These are phyloP conservation scores for Hibiscus trionum DNA, from an alignment of 345 rosid species.

Conservation along the genomic window DNA sequence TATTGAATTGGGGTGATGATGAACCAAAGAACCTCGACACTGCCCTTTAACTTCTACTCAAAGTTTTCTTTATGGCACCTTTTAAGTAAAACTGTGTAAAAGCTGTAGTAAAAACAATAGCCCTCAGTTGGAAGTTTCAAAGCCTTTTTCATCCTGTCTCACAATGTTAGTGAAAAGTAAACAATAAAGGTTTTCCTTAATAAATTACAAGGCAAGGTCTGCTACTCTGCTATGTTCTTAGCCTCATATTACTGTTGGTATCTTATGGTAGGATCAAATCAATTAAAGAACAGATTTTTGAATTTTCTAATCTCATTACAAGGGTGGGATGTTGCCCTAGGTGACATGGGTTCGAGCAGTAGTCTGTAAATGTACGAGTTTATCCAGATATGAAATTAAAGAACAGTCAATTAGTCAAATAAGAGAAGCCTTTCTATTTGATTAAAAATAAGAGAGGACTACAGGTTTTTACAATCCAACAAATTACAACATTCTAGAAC, in stretches of 20 bases:
- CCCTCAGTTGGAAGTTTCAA: not conserved
- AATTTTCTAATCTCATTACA: too few relatives aligned
- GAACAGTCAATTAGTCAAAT: not conserved
- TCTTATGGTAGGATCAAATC: not conserved
- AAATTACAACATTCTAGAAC: not conserved
- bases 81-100: not conserved
- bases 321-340: too few relatives aligned
- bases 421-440: constrained; percentile 2
- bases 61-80: not conserved
- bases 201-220: too few relatives aligned
- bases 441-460: not conserved
- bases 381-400: too few relatives aligned
- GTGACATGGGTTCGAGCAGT: too few relatives aligned
- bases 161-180: not conserved
- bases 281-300: not conserved
- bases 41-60: too few relatives aligned
- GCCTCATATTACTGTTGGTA: not conserved
- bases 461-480: constrained; percentile 13
- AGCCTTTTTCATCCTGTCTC: not conserved
- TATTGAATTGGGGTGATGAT: constrained; percentile 4
- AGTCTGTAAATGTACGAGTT: too few relatives aligned
- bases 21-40: not conserved
- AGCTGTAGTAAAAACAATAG: not conserved
- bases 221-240: too few relatives aligned
- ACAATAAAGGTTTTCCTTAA: not conserved